phyloP scores from a whole-genome alignment of 345 rosid genomes.

The Draba incana region DNA sequence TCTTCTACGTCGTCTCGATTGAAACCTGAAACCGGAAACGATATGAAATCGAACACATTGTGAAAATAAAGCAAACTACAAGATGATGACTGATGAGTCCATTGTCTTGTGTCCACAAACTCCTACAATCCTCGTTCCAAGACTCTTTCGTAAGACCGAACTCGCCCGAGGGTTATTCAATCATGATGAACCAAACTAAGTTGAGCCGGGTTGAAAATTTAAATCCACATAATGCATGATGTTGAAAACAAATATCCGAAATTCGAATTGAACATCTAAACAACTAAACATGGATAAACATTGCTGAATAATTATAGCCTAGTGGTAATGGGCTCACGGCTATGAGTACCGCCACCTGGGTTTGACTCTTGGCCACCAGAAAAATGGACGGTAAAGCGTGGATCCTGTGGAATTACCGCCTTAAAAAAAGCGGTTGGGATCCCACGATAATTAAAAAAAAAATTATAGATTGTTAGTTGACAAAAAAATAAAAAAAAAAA shows the following conservation, averaged over 20 bases:
- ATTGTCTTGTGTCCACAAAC: conserved; percentile 3
- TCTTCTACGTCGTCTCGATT: conserved; percentile 79
- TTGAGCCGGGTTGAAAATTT: not conserved
- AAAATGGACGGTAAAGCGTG: too few relatives aligned
- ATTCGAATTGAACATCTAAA: too few relatives aligned
- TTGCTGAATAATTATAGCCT: too few relatives aligned
- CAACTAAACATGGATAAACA: too few relatives aligned
- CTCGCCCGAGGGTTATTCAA: not conserved
- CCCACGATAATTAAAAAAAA: too few relatives aligned
- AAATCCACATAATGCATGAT: too few relatives aligned
- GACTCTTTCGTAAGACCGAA: not conserved
- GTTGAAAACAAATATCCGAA: not conserved
- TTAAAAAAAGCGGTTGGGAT: too few relatives aligned
- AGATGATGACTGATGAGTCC: not conserved
- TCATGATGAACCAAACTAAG: not conserved
- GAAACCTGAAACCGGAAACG: conserved; percentile 14
- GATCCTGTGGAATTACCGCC: too few relatives aligned
- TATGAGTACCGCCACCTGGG: too few relatives aligned
- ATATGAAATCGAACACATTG: not conserved
- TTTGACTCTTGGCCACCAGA: not conserved
- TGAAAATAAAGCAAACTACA: not conserved
- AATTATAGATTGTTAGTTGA: too few relatives aligned
- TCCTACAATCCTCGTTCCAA: not conserved
- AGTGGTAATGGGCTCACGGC: too few relatives aligned
- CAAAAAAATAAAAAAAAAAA: too few relatives aligned